Evolutionary conservation across 495 filamentous ascomycete species (phyloP).

Genomic region (Aspergillus kassunensis): DNA sequence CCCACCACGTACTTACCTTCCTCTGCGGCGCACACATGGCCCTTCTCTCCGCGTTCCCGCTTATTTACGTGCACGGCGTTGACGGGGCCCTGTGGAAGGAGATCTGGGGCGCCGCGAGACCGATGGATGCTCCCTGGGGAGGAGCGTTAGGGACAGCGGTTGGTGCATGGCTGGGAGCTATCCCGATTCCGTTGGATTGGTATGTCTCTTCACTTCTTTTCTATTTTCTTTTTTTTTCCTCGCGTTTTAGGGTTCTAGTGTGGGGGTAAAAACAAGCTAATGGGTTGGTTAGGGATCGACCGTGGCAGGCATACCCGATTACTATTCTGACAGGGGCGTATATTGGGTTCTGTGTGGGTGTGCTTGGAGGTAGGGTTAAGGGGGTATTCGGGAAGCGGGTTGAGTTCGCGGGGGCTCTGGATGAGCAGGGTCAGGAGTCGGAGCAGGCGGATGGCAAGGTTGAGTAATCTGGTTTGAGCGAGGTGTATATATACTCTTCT

Average conservation of each 20-base stretch:
- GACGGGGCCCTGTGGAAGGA: slow-evolving; percentile 70
- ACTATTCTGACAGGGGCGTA: slow-evolving; percentile 77
- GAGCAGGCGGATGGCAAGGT: slow-evolving; percentile 27
- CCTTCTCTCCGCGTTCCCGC: slow-evolving; percentile 64
- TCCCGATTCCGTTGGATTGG: slow-evolving; percentile 96
- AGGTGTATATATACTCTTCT: too few relatives aligned
- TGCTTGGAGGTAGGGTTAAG: slow-evolving; percentile 51
- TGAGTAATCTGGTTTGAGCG: slow-evolving; percentile 2
- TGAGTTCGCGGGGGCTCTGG: slow-evolving; percentile 41
- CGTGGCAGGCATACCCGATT: slow-evolving; percentile 97
- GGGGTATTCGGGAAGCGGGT: slow-evolving; percentile 61
- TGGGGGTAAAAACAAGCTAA: too few relatives aligned
- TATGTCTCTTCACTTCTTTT: too few relatives aligned
- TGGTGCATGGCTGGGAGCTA: slow-evolving; percentile 61
- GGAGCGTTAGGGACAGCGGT: slow-evolving; percentile 47
- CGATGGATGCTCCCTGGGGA: slow-evolving; percentile 39
- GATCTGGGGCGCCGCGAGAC: slow-evolving; percentile 49
- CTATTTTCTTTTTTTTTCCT: too few relatives aligned
- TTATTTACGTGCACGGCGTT: slow-evolving; percentile 83
- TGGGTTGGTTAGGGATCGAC: slow-evolving; percentile 71
- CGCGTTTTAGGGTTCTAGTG: slow-evolving; percentile 8
- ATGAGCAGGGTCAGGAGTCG: slow-evolving; percentile 10
- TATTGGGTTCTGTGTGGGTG: slow-evolving; percentile 61
- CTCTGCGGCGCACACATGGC: slow-evolving; percentile 79
- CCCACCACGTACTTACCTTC: slow-evolving; percentile 72